Evolutionary conservation across 1,284 basidiomycete genomes (phyloP), one percentile per base, ranked within the genome.

Genomic region (Ganoderma sp.): DNA sequence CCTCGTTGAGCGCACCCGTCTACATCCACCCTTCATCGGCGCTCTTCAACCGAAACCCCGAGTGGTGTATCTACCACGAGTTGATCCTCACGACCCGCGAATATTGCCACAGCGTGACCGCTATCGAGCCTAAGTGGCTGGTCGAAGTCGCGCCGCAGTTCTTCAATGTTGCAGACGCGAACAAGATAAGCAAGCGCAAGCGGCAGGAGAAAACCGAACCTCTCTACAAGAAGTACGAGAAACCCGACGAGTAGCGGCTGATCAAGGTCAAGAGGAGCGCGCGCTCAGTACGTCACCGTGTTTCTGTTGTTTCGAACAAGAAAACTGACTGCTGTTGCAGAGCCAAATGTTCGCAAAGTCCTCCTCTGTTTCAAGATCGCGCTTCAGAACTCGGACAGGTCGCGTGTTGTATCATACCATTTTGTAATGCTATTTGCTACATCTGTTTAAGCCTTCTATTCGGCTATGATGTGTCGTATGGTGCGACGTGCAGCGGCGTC

Each of bases 21-120:
- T 98, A 97, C 81, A 96, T 99, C 69, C 97, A 99, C 81, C 97
- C 97, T 0, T 97, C 95, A 0, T 96, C 94, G n/a, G 93, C 96
- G 9, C 84, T 99, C 25, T 99, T 99, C 87, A 98, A 99, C 79
- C 90, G 96, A 48, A 92, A 94, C 25, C 90, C 91, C 0, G 91
- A 93, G 78, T 92, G 90, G 88, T 85, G 87, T 69, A 86, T 94
- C 72, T 94, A 93, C 79, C 89, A 93, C 80, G 91, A 93, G 74
- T 79, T 94, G 71, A 87, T 92, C 66, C 81, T 92, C 68, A 92
- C 90, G 15, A 90, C 89, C 57, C 87, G 91, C 71, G 97, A 98
- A 81, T 99, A 99, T 80, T 98, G 96, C 84, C 95, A 96, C 78
- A 97, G 97, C 75, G 95, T 97, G 37, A 98, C 96, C 1, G 95